A percentile compares a stretch with the other conserved stretches of the same genome.
Conservation (phyloP, 2,329 filamentous ascomycete species). For the Ascochyta rabiei region DNA sequence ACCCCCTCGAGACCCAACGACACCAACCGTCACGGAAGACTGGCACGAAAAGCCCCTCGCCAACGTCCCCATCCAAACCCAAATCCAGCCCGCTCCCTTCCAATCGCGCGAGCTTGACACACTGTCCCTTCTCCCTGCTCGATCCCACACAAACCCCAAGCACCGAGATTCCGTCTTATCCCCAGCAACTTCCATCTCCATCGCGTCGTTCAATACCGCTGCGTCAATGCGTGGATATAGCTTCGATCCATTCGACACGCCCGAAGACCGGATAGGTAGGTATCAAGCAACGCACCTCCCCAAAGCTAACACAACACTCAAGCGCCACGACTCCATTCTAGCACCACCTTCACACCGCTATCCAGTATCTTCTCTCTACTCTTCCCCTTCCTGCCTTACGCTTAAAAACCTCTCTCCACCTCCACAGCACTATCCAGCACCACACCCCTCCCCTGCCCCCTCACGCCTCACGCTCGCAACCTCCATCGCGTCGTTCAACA, state of each 20-base stretch:
- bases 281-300: too few species aligned
- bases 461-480: background rate
- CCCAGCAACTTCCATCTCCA: background rate
- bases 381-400: background rate
- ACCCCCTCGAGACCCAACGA: background rate
- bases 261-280: too few species aligned
- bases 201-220: too few species aligned
- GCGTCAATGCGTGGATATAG: too few species aligned
- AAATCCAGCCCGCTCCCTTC: too few species aligned
- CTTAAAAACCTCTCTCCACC: background rate
- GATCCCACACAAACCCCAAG: background rate
- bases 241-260: too few species aligned
- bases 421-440: background rate
- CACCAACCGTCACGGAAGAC: background rate
- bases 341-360: background rate
- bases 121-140: background rate
- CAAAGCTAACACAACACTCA: too few species aligned
- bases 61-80: background rate
- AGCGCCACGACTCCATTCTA: background rate
- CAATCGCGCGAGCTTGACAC: background rate
- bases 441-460: background rate
- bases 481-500: background rate
- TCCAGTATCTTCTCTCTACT: too few species aligned
- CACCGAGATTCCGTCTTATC: background rate
- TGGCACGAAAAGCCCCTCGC: background rate